Base-by-base conservation (phyloP, 2,329 filamentous ascomycete genomes). In the Hypomyces rosellus region DNA sequence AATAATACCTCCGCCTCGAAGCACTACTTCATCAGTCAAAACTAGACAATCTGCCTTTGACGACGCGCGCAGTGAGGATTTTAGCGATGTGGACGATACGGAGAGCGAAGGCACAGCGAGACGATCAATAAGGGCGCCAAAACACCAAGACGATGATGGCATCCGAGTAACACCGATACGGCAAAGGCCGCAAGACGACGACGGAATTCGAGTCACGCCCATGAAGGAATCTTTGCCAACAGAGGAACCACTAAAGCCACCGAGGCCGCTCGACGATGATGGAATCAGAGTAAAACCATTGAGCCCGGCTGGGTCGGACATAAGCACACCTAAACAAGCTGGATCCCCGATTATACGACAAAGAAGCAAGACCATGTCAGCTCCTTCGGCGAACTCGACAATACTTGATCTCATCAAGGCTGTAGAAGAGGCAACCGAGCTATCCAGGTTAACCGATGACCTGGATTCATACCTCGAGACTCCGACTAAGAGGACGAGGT, bases 141-240 rank as follows among this genome's bases (percentile, higher is more conserved):
- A 30, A 30, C 54, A 54, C n/a, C 41, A 62, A 57, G 56, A 53
- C n/a, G 57, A 53, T 9, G 65, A 72, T 51, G 73, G 73, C 2
- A 74, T 74, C 37, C 68, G 74, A 16, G 68, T 78, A 16, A 69
- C 58, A 9, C 71, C 76, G 2, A 57, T 69, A 16, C 57, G 63
- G 61, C 57, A 34, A 68, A 65, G 45, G 47, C 44, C 53, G 11
- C 60, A 62, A 16, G 63, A 53, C 41, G 64, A 69, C 39, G 64
- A 69, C 49, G 67, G 66, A 0, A 67, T 69, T 15, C 63, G 67
- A 7, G 61, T 69, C 13, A 63, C 50, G 34, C 57, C 65, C 3
- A 46, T 43, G 8, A 52, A 52, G 12, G 15, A 22, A 13, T 34
- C 38, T 20, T 40, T 5, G 7, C 15, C 38, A 14, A n/a, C 4